Percentiles rank a stretch among this genome's conserved stretches.
Conservation (phyloP, 352 stramenopile species). For the Pythium oligandrum region DNA sequence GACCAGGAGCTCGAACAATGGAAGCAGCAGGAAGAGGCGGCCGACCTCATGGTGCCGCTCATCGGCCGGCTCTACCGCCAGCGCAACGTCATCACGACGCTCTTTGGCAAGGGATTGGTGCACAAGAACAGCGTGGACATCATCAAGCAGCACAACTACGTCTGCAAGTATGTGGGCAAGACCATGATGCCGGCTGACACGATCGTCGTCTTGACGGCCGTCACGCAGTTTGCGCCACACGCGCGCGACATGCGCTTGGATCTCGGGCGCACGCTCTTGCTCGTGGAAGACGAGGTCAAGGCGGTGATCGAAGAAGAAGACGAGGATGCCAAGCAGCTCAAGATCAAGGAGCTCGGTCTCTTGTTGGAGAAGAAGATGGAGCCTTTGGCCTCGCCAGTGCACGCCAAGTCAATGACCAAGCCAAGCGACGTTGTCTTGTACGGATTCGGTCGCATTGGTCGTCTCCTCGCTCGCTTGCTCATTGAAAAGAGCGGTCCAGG, state of each 20-base stretch:
- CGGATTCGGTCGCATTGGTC: constrained; percentile 85
- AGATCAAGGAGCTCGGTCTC: constrained; percentile 43
- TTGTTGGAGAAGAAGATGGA: constrained; percentile 59
- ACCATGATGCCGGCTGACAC: constrained; percentile 68
- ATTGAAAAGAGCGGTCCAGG: constrained; percentile 84
- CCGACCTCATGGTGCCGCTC: constrained; percentile 81
- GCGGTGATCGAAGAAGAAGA: constrained; percentile 33
- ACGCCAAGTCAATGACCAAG: constrained; percentile 34
- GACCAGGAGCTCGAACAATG: constrained; percentile 64
- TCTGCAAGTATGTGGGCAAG: constrained; percentile 84
- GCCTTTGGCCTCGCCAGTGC: constrained; percentile 20
- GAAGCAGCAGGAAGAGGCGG: constrained; percentile 77
- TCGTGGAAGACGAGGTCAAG: constrained; percentile 51
- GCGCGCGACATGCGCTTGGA: constrained; percentile 73
- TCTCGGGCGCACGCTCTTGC: constrained; percentile 67
- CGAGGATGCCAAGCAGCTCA: constrained; percentile 32
- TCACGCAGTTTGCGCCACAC: constrained; percentile 52
- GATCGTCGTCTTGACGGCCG: constrained; percentile 60
- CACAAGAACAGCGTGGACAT: constrained; percentile 85
- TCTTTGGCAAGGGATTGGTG: constrained; percentile 81
- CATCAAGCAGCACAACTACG: constrained; percentile 78
- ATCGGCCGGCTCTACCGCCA: constrained; percentile 79
- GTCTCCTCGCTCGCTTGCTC: constrained; percentile 66
- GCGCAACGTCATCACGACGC: constrained; percentile 75
- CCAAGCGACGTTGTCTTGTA: constrained; percentile 83